These are phyloP conservation scores for Neonectria ditissima DNA, from an alignment of 2,329 filamentous ascomycete species.

Conservation along the genomic window DNA sequence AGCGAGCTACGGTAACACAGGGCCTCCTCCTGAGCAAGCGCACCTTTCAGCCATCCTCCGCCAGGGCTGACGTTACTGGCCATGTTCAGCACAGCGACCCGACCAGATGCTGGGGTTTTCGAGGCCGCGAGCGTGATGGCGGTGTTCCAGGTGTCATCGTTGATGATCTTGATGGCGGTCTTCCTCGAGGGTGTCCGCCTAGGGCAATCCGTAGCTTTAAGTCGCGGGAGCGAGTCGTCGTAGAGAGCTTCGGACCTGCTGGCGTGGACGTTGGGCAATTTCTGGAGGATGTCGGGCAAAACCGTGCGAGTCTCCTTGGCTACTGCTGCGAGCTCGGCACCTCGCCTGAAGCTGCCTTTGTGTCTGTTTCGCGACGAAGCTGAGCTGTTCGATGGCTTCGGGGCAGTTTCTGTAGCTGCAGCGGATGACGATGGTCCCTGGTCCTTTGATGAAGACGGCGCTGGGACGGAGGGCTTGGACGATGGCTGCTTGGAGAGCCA, in stretches of 20 bases:
- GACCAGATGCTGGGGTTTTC: constrained; percentile 43
- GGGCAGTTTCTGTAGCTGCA: constrained; percentile 23
- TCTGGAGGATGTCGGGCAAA: constrained; percentile 60
- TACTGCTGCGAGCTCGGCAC: constrained; percentile 51
- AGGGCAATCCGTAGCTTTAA: constrained; percentile 59
- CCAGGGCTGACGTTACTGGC: constrained; percentile 68
- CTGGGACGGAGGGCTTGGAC: constrained; percentile 24
- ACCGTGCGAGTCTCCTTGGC: constrained; percentile 61
- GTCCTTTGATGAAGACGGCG: constrained; percentile 15
- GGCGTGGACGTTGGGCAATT: constrained; percentile 56
- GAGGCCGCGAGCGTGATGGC: constrained; percentile 57
- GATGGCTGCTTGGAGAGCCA: constrained; percentile 40
- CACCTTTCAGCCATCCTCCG: constrained; percentile 73
- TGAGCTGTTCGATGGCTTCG: constrained; percentile 24
- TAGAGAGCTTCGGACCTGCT: constrained; percentile 53
- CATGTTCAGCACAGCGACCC: constrained; percentile 74
- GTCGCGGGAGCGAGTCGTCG: constrained; percentile 51
- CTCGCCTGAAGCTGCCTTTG: constrained; percentile 36
- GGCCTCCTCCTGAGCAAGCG: constrained; percentile 76
- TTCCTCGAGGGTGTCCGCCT: constrained; percentile 47
- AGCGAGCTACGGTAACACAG: constrained; percentile 74
- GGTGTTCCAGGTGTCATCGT: constrained; percentile 69
- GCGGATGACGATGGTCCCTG: constrained; percentile 19
- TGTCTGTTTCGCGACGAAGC: constrained; percentile 20
- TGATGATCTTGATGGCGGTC: constrained; percentile 60